phyloP scores from a whole-genome alignment of 192 early-diverging fungal species.

The Geranomyces variabilis region DNA sequence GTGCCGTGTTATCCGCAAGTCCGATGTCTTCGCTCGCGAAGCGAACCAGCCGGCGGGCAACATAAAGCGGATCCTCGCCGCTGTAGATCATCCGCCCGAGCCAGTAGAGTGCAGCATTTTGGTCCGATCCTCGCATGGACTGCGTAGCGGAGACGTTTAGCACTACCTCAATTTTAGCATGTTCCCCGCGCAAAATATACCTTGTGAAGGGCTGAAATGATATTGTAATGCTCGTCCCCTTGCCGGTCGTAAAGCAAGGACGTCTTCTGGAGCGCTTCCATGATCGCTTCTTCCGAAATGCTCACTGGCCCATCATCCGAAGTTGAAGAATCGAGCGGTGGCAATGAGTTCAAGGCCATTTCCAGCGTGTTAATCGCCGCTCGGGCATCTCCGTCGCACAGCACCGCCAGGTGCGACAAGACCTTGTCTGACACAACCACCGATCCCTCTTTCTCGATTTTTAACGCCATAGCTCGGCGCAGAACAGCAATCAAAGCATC shows the following conservation, averaged over 20 bases:
- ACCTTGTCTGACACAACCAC: slow-evolving; percentile 41
- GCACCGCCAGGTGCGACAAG: slow-evolving; percentile 56
- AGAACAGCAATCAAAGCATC: slow-evolving; percentile 68
- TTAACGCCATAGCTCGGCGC: slow-evolving; percentile 56
- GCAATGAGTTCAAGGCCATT: slow-evolving; percentile 49
- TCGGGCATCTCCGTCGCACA: slow-evolving; percentile 81
- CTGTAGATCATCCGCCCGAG: slow-evolving; percentile 85
- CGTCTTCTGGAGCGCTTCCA: slow-evolving; percentile 74
- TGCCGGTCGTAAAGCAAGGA: slow-evolving; percentile 81
- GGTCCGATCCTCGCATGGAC: slow-evolving; percentile 82
- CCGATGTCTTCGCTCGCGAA: slow-evolving; percentile 90
- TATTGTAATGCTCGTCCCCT: slow-evolving; percentile 89
- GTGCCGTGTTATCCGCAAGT: slow-evolving; percentile 75
- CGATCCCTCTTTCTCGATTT: slow-evolving; percentile 41
- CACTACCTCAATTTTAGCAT: not conserved
- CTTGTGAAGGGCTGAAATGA: slow-evolving; percentile 89
- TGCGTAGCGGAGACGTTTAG: too few species aligned
- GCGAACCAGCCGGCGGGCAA: slow-evolving; percentile 77
- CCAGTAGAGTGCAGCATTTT: slow-evolving; percentile 84
- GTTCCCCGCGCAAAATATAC: not conserved
- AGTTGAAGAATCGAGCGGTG: not conserved
- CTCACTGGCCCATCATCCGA: not conserved
- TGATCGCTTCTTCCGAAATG: slow-evolving; percentile 55
- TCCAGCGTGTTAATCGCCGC: slow-evolving; percentile 70
- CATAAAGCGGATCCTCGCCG: slow-evolving; percentile 90